Conservation (phyloP, 768 basidiomycete genomes). For the Amanita jacksonii region DNA sequence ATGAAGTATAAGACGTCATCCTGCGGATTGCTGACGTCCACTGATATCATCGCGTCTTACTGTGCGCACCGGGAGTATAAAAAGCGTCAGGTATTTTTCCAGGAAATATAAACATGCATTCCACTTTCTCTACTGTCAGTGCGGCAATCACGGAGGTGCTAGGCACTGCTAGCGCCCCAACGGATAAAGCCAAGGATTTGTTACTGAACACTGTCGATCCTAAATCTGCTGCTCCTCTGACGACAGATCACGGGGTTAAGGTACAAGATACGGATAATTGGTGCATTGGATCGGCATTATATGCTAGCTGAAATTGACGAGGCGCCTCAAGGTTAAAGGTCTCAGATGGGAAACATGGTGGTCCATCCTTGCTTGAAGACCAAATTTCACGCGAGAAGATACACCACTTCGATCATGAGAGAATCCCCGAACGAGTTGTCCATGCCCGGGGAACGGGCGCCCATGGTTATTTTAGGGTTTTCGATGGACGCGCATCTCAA, state of each 20-base stretch:
- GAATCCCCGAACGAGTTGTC: constrained; percentile 80
- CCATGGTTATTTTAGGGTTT: constrained; percentile 76
- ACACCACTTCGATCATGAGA: constrained; percentile 77
- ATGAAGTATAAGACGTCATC: neutral
- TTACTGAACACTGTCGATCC: neutral
- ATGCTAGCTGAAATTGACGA: neutral
- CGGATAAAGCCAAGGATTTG: constrained; percentile 2
- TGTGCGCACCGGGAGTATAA: neutral
- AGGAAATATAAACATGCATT: constrained; percentile 2
- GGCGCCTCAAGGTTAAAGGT: constrained; percentile 41
- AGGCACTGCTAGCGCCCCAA: neutral
- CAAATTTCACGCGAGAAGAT: constrained; percentile 70
- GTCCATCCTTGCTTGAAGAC: constrained; percentile 73
- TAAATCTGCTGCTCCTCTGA: constrained; percentile 21
- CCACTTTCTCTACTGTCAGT: neutral
- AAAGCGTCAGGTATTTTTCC: too few relatives aligned
- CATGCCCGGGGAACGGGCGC: constrained; percentile 68
- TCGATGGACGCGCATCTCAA: constrained; percentile 56
- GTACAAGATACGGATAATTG: constrained; percentile 59
- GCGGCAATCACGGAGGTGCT: neutral
- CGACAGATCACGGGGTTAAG: constrained; percentile 54
- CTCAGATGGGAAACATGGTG: constrained; percentile 35
- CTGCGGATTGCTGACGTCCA: neutral
- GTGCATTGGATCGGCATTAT: constrained; percentile 21
- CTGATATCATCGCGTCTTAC: neutral